Percentiles rank a stretch among this genome's conserved stretches.
phyloP scores from a whole-genome alignment of 805 yeast species.

The Yamadazyma takamatsuzukensis region DNA sequence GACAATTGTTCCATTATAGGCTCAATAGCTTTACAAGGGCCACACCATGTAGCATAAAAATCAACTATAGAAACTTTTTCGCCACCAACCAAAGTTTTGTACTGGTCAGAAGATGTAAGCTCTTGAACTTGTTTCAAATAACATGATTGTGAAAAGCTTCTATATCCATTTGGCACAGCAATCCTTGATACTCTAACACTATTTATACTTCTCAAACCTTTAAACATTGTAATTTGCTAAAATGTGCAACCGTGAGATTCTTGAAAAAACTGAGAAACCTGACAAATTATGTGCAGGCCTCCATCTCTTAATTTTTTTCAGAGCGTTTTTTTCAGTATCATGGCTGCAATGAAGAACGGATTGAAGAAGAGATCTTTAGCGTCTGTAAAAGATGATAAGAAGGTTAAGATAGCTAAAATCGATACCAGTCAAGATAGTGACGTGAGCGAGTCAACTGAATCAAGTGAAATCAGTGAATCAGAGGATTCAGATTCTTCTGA shows the following conservation, averaged over 20 bases:
- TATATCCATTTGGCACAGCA: no score
- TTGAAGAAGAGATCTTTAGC: conserved; percentile 23
- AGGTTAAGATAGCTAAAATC: conserved; percentile 20
- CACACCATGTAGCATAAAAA: conserved; percentile 45
- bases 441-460: conserved; percentile 16
- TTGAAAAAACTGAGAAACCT: no score
- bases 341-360: conserved; percentile 23
- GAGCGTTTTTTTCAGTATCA: conserved; percentile 3
- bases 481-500: conserved; percentile 22
- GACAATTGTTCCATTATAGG: conserved; percentile 35
- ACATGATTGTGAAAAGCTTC: conserved; percentile 4
- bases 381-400: conserved; percentile 15
- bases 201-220: no score
- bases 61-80: conserved; percentile 34
- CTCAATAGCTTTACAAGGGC: conserved; percentile 41
- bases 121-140: conserved; percentile 22
- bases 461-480: conserved; percentile 25
- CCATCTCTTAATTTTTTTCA: conserved; percentile 10
- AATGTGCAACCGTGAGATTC: no score
- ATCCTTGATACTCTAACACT: no score
- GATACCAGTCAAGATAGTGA: conserved; percentile 2
- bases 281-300: not conserved
- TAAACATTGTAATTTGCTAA: no score
- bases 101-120: conserved; percentile 22
- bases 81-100: conserved; percentile 18